These are phyloP conservation scores for Clohesyomyces aquaticus DNA, from an alignment of 495 filamentous ascomycete species.

Conservation along the genomic window DNA sequence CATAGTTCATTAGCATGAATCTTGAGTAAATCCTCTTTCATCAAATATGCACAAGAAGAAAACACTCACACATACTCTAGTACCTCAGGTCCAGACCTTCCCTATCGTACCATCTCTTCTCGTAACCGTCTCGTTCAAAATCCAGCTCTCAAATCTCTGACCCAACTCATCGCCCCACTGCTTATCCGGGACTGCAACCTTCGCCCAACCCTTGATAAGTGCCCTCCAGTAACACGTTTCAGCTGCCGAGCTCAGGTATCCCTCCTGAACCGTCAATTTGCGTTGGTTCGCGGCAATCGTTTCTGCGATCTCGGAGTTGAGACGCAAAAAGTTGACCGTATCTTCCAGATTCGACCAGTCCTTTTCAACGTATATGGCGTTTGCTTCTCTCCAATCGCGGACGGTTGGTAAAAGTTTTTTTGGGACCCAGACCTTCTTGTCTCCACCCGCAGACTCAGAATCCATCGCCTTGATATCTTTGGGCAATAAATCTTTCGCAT, in stretches of 20 bases:
- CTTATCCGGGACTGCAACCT: neutral
- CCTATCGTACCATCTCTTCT: neutral
- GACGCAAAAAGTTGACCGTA: constrained; percentile 56
- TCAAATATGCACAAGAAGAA: no score
- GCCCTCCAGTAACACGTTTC: constrained; percentile 51
- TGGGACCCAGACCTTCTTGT: neutral
- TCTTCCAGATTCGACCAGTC: constrained; percentile 59
- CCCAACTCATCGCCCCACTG: constrained; percentile 21
- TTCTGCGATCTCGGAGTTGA: constrained; percentile 54
- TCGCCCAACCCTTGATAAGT: constrained; percentile 53
- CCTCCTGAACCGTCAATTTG: constrained; percentile 45
- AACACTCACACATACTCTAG: no score
- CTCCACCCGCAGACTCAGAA: neutral
- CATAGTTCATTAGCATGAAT: no score
- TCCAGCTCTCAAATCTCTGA: constrained; percentile 21
- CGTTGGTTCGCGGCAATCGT: constrained; percentile 59
- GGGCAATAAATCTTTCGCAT: constrained; percentile 3
- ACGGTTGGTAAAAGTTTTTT: neutral
- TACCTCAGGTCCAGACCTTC: neutral
- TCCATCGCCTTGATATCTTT: neutral
- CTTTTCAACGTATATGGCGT: constrained; percentile 58
- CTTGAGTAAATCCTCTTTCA: no score
- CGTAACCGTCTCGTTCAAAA: constrained; percentile 8
- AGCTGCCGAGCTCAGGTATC: constrained; percentile 62
- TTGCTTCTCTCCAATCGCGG: constrained; percentile 38